These are phyloP conservation scores for Fraxinus excelsior DNA, from an alignment of 257 asterid species.

Conservation along the genomic window DNA sequence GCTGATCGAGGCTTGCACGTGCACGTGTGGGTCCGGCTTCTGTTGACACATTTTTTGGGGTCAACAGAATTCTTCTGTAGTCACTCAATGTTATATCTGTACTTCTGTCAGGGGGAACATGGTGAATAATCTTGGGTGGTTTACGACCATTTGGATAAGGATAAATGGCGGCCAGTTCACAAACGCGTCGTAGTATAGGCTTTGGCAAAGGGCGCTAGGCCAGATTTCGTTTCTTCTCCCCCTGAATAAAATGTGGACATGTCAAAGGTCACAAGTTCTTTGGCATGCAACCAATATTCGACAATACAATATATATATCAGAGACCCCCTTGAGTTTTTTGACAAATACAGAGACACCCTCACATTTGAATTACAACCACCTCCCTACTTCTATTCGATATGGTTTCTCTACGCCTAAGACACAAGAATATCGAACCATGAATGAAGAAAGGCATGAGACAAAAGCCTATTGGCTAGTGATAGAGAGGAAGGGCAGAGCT, in stretches of 20 bases:
- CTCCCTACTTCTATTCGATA: too few relatives aligned
- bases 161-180: conserved; percentile 66
- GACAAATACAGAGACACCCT: too few relatives aligned
- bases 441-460: too few relatives aligned
- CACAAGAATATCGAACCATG: too few relatives aligned
- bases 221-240: conserved; percentile 66
- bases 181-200: conserved; percentile 66
- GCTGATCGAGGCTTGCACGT: too few relatives aligned
- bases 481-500: too few relatives aligned
- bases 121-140: conserved; percentile 36
- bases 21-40: too few relatives aligned
- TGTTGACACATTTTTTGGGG: too few relatives aligned
- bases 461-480: too few relatives aligned
- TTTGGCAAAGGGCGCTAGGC: conserved; percentile 96
- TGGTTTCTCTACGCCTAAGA: too few relatives aligned
- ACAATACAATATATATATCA: background rate
- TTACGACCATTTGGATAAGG: conserved; percentile 80
- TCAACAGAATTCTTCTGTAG: conserved; percentile 58
- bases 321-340: too few relatives aligned
- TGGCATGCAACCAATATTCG: background rate
- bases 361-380: too few relatives aligned
- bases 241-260: conserved; percentile 44
- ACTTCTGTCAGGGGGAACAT: conserved; percentile 44
- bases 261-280: background rate
- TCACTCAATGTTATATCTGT: conserved; percentile 56